Base-by-base conservation (phyloP, 345 rosid genomes). In the Leavenworthia alabamica region DNA sequence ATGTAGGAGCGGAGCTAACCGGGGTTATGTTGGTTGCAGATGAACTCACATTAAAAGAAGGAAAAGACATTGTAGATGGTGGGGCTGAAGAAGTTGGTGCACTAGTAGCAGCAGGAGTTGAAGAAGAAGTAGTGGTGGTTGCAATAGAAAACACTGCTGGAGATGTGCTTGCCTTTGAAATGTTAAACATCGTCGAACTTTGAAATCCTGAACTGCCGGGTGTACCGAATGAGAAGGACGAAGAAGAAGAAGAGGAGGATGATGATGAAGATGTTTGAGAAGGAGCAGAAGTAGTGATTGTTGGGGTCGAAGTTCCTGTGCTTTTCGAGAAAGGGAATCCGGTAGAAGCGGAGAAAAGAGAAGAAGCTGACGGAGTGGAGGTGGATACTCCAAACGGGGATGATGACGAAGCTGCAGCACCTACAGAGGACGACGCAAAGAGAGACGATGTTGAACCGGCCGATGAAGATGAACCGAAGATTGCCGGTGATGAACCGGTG, bases 141-240 rank as follows among this genome's bases (percentile, higher is more conserved):
- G 82, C 77, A 2, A 82, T 80, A 4, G 94, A 86, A 55, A 86
- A 80, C 75, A 73, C 24, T 14, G 77, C 60, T 12, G 74, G 53
- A 2, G 76, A 48, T 22, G 76, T 22, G 56, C 47, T 58, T 35
- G 81, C 70, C 2, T 82, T 64, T 24, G 83, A 64, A 54, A 77
- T 72, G 23, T 79, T 76, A 55, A 40, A 72, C 27, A 5, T 6
- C 27, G 41, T 2, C n/a, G 42, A 37, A 37, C 16, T n/a, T 37
- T 37, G 17, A 37, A 37, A 37, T 8, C 78, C 73, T 20, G 82
- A 75, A 70, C 79, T 71, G 14, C 80, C 47, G 3, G 85, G 64
- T 29, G 74, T 44, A 16, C 62, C 56, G 40, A 78, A 79, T 32
- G 86, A 80, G 74, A 83, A 79, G 41, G 88, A 67, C 0, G 72